Conservation (phyloP, 2,329 filamentous ascomycete species). For the Nothopassalora personata region DNA sequence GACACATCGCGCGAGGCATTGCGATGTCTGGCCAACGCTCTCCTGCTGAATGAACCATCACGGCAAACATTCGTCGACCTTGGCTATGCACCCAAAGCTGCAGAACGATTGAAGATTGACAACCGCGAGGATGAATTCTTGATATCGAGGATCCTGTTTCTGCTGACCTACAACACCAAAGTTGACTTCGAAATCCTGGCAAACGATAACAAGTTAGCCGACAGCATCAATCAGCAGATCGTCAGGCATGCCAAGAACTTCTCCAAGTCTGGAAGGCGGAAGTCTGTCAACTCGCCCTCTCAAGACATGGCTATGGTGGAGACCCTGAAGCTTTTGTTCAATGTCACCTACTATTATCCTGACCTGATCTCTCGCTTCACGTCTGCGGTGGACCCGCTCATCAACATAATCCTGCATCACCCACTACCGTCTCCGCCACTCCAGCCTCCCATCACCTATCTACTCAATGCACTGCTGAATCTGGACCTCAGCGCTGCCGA, state of each 20-base stretch:
- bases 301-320: slow-evolving; percentile 76
- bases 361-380: slow-evolving; percentile 59
- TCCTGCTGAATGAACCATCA: slow-evolving; percentile 63
- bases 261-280: slow-evolving; percentile 41
- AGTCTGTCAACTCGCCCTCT: slow-evolving; percentile 47
- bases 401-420: slow-evolving; percentile 62
- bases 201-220: slow-evolving; percentile 59
- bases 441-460: slow-evolving; percentile 62
- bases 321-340: slow-evolving; percentile 83
- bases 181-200: slow-evolving; percentile 62
- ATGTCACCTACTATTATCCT: slow-evolving; percentile 70
- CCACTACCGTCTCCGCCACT: slow-evolving; percentile 61
- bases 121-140: slow-evolving; percentile 83
- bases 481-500: slow-evolving; percentile 55
- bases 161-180: slow-evolving; percentile 72
- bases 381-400: slow-evolving; percentile 61
- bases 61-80: slow-evolving; percentile 69
- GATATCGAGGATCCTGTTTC: slow-evolving; percentile 68
- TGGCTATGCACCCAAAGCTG: slow-evolving; percentile 62
- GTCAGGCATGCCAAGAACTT: slow-evolving; percentile 51
- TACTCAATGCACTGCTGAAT: slow-evolving; percentile 78
- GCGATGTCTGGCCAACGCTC: slow-evolving; percentile 77
- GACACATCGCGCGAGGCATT: slow-evolving; percentile 67
- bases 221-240: slow-evolving; percentile 63
- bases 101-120: slow-evolving; percentile 64